A percentile compares a stretch with the other conserved stretches of the same genome.
These are phyloP conservation scores for Suillus alpinus DNA, from an alignment of 768 basidiomycete genomes.

Conservation along the genomic window DNA sequence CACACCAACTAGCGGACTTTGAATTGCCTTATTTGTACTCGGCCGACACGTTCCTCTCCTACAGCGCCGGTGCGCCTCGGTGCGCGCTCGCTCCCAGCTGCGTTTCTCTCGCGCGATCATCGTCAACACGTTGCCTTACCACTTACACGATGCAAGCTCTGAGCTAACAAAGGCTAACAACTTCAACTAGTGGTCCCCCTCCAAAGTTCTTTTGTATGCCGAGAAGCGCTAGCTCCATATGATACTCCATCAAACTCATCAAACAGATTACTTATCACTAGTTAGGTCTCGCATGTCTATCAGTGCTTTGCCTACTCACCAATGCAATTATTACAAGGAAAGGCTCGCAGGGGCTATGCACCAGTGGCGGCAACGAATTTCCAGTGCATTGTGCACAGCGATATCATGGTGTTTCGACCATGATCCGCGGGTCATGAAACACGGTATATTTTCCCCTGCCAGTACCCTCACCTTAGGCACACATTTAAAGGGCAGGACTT, in stretches of 20 bases:
- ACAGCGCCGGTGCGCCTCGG: constrained; percentile 2
- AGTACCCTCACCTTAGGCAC: background rate
- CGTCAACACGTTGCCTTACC: background rate
- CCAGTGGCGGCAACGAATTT: background rate
- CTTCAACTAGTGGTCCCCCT: background rate
- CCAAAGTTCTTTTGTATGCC: background rate
- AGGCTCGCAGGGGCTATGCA: background rate
- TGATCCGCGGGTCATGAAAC: background rate
- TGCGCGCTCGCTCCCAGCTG: background rate
- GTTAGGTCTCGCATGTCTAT: background rate
- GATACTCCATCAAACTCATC: background rate
- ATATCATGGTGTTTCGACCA: background rate
- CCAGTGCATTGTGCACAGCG: background rate
- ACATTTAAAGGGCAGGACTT: background rate
- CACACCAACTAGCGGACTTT: constrained; percentile 30
- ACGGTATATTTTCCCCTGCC: background rate
- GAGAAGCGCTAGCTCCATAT: background rate
- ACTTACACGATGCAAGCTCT: background rate
- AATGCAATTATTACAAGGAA: background rate
- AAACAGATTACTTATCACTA: background rate
- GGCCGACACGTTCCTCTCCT: constrained; percentile 28
- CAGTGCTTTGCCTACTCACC: background rate
- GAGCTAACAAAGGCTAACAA: background rate
- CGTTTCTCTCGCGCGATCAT: background rate
- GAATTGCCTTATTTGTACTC: constrained; percentile 19